Evolutionary conservation across 1,284 basidiomycete species (phyloP), one percentile per base, ranked within the genome.

Genomic region (Moesziomyces globuligerus): DNA sequence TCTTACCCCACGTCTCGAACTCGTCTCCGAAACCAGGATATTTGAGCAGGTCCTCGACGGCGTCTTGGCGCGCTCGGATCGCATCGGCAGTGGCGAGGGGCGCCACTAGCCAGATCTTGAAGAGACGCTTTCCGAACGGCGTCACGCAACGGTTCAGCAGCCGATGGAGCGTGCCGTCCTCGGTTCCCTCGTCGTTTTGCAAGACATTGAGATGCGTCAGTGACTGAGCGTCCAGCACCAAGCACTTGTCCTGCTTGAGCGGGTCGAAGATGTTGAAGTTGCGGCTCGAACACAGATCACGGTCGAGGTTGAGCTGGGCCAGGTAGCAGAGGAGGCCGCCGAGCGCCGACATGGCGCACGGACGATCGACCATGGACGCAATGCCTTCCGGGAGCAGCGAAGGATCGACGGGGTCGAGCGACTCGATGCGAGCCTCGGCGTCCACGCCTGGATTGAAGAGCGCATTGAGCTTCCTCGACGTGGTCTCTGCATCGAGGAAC

Each of bases 111-210:
- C 80, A 82, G 24, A 73, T 68, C 42, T 78, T 79, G 74, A 82
- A 80, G 21, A 82, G 75, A 29, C 80, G 74, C 51, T 81, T 81
- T 26, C 80, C 80, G 44, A 76, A 81, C 2, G 80, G 79, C 10
- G 80, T 82, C 15, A 77, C 62, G 62, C 78, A 80, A 26, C 80
- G 80, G 50, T 81, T 82, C 53, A 82, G 74, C 44, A 82, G 61
- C 36, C 72, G 70, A 37, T 76, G 77, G 38, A 82, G 71, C 13
- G 80, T 82, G 34, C 80, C 80, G 43, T 69, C 66, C 32, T 77
- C 77, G 13, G 75, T 74, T 20, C 80, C 80, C 48, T 80, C 70
- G 47, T 82, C 80, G 57, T 82, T 82, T 48, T 75, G 67, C 34
- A 82, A 55, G 10, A 82, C 78, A 38, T 80, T 79, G 41, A 82